Evolutionary conservation across 139 green algal genomes (phyloP), one percentile per base, ranked within the genome.

Genomic region (Axilococcus clingmanii): DNA sequence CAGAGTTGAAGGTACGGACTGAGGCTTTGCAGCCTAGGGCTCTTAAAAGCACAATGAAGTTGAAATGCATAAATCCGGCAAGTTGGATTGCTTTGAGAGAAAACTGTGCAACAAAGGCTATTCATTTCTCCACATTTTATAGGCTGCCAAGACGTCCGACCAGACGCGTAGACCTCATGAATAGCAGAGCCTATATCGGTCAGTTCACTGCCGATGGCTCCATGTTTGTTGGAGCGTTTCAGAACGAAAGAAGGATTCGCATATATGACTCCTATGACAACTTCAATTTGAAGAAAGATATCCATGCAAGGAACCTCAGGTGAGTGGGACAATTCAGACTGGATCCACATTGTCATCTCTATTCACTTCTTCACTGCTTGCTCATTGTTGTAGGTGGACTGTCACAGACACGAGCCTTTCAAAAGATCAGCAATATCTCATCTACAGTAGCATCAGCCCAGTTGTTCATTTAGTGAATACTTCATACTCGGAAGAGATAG

Each of bases 181-280:
- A 46, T 35, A 71, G 41, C n/a, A 61, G 85, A 0, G 90, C 68
- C 16, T 97, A 97, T 75, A 94, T 92, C 19, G 90, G 86, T 5
- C 84, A 91, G 45, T 97, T 93, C 71, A 83, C 70, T 2, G 12
- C n/a, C 0, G 59, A 79, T 30, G 89, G 89, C 3, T 15, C n/a
- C 22, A 62, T 95, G 27, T 97, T 93, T 54, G 71, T 97, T 2
- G 83, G 58, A 17, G 72, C 65, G 2, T 81, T 71, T 35, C 63
- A 69, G 40, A 61, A 84, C 51, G 79, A 88, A 48, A 63, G 74
- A 28, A 67, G 75, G 0, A 79, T 94, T 27, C 48, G 63, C 7
- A 40, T 94, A 59, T 94, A 93, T 43, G 79, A 91, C 32, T 47
- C 56, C 6, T 42, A 75, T 7, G 38, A 50, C 6, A 63, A 65